These are phyloP conservation scores for Peronosclerospora sorghi DNA, from an alignment of 352 stramenopile genomes.

Conservation along the genomic window DNA sequence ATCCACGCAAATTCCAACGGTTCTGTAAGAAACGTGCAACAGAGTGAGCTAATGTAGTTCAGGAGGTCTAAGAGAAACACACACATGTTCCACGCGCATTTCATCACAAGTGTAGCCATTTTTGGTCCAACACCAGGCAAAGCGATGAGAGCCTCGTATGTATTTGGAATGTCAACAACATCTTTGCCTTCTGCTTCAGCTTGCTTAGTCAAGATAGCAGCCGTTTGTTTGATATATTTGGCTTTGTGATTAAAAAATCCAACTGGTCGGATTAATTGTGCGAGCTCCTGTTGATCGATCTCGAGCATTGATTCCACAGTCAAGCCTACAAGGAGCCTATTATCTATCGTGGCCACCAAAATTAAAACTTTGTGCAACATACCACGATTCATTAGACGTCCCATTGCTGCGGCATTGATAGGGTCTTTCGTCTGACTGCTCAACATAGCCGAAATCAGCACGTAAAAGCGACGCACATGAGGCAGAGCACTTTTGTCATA, in stretches of 20 bases:
- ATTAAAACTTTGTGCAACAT: background rate
- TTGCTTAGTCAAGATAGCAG: slow-evolving; percentile 33
- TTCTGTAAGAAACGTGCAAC: slow-evolving; percentile 19
- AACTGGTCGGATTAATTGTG: slow-evolving; percentile 84
- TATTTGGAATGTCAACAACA: slow-evolving; percentile 85
- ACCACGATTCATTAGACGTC: slow-evolving; percentile 47
- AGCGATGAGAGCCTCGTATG: slow-evolving; percentile 81
- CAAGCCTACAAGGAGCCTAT: slow-evolving; percentile 34
- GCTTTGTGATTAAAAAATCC: slow-evolving; percentile 96
- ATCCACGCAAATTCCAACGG: slow-evolving; percentile 92
- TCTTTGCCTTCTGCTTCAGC: slow-evolving; percentile 14
- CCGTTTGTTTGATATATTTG: slow-evolving; percentile 88
- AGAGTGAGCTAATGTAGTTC: background rate
- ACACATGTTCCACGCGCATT: slow-evolving; percentile 85
- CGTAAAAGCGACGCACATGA: slow-evolving; percentile 81
- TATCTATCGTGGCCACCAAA: background rate
- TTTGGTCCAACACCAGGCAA: slow-evolving; percentile 93
- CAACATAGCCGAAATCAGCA: slow-evolving; percentile 93
- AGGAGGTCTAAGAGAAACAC: slow-evolving; percentile 2
- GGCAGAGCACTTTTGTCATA: slow-evolving; percentile 25
- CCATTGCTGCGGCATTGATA: slow-evolving; percentile 71
- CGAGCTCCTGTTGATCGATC: slow-evolving; percentile 75
- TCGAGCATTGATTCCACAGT: slow-evolving; percentile 82
- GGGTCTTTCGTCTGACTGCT: slow-evolving; percentile 96
- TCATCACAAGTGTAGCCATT: slow-evolving; percentile 94